Base-by-base conservation (phyloP, 2,329 filamentous ascomycete species). In the Tympanopsis confertula region DNA sequence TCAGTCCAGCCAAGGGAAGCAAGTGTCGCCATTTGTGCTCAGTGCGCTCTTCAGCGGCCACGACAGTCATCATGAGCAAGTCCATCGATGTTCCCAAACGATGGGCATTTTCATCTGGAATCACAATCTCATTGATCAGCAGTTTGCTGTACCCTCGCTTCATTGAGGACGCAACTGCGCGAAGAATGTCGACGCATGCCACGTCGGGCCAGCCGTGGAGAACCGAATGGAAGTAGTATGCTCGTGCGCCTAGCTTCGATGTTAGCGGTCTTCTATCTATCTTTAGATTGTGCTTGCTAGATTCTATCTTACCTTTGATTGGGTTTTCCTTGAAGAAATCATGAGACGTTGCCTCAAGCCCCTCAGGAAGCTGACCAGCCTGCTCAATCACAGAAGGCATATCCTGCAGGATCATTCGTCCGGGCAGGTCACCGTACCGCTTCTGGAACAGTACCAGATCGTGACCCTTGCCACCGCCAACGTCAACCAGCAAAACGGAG, bases 141-240 rank as follows among this genome's bases (percentile, higher is more conserved):
- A 60, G 43, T 17, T 46, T 49, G 43, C 55, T 58, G 37, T 60
- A 54, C 0, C 38, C 19, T 7, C 47, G 50, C 53, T 4, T 44
- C 49, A 60, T 51, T 5, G 57, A 55, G 3, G 44, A 42, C 3
- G 45, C 39, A 3, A 59, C 36, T 3, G 47, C 49, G 30, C 45
- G 37, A 4, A 62, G 45, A 1, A 61, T 59, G 17, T 45, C 37
- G 1, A 52, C 48, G 19, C 47, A 51, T 13, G 50, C 50, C 2
- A 50, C 46, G 37, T 61, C 57, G 17, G 50, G 43, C 40, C 59
- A 62, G 39, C 62, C 54, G 40, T 63, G 59, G 1, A 63, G 50
- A 32, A 54, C 55, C 5, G 55, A 52, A 37, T 50, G 50, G 39
- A 57, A 55, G 45, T 50, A 55, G 45, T 62, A 62, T 12, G 58